Percentiles rank a stretch among this genome's conserved stretches.
phyloP scores from a whole-genome alignment of 2,329 filamentous ascomycete species.

The Diaporthe amygdali region DNA sequence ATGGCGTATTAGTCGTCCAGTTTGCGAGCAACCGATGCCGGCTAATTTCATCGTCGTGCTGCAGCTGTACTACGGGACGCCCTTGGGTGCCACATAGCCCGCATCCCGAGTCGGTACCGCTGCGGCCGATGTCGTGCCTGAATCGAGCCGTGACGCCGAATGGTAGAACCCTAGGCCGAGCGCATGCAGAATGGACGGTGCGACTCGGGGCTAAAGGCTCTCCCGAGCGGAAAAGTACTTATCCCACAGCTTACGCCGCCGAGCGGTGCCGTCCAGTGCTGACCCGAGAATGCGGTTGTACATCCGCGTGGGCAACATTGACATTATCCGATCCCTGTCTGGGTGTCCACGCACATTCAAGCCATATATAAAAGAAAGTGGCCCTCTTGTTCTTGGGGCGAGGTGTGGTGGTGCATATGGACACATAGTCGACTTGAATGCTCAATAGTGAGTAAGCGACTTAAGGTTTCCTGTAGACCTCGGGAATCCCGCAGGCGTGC shows the following conservation, averaged over 20 bases:
- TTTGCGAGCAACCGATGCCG: neutral
- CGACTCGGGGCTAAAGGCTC: neutral
- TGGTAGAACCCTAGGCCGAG: neutral
- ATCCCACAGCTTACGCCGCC: neutral
- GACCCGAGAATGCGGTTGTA: neutral
- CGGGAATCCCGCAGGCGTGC: neutral
- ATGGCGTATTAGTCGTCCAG: neutral
- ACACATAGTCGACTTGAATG: neutral
- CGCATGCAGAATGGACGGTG: neutral
- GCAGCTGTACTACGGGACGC: too few species aligned
- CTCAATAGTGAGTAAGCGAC: neutral
- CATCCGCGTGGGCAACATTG: neutral
- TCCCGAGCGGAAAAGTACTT: conserved; percentile 19
- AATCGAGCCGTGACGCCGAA: conserved; percentile 3
- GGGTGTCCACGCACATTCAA: neutral
- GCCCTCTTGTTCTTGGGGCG: neutral
- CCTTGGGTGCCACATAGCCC: neutral
- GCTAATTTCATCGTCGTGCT: neutral
- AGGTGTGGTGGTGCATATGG: neutral
- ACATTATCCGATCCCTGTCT: neutral
- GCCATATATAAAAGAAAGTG: neutral
- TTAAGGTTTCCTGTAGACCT: neutral
- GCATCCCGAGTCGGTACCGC: neutral
- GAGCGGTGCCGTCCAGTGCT: neutral
- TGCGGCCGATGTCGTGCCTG: neutral